phyloP scores from a whole-genome alignment of 192 early-diverging fungal genomes.

The Pilaira anomala region DNA sequence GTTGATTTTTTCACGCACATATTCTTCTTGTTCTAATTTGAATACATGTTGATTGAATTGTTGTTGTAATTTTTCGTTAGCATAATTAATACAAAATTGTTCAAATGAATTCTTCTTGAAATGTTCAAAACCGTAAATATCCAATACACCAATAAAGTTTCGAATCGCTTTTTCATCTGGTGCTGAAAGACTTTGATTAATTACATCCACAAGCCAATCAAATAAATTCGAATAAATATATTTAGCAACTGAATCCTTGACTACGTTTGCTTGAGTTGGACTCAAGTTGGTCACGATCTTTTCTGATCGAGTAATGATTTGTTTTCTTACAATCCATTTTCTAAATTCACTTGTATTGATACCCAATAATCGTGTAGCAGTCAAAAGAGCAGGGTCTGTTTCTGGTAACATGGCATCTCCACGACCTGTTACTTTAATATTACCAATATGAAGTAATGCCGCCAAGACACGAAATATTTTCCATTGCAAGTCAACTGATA shows the following conservation, averaged over 20 bases:
- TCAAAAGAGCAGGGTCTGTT: constrained; percentile 66
- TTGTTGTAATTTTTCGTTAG: constrained; percentile 98
- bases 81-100: constrained; percentile 98
- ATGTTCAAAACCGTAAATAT: constrained; percentile 99
- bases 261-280: constrained; percentile 69
- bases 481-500: constrained; percentile 78
- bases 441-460: constrained; percentile 93
- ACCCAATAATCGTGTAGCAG: constrained; percentile 69
- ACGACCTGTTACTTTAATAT: constrained; percentile 80
- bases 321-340: constrained; percentile 95
- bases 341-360: constrained; percentile 78
- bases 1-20: constrained; percentile 92
- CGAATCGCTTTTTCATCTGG: constrained; percentile 35
- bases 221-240: constrained; percentile 95
- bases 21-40: constrained; percentile 99
- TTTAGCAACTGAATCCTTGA: constrained; percentile 94
- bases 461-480: constrained; percentile 88
- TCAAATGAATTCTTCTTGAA: constrained; percentile 99
- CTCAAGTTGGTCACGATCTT: constrained; percentile 87
- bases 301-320: constrained; percentile 89
- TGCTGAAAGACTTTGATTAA: constrained; percentile 78
- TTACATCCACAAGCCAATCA: constrained; percentile 91
- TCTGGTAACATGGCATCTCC: constrained; percentile 73
- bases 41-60: constrained; percentile 98
- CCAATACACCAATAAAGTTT: constrained; percentile 95